These are phyloP conservation scores for Cystobasidium tubakii DNA, from an alignment of 768 basidiomycete genomes.

Conservation along the genomic window DNA sequence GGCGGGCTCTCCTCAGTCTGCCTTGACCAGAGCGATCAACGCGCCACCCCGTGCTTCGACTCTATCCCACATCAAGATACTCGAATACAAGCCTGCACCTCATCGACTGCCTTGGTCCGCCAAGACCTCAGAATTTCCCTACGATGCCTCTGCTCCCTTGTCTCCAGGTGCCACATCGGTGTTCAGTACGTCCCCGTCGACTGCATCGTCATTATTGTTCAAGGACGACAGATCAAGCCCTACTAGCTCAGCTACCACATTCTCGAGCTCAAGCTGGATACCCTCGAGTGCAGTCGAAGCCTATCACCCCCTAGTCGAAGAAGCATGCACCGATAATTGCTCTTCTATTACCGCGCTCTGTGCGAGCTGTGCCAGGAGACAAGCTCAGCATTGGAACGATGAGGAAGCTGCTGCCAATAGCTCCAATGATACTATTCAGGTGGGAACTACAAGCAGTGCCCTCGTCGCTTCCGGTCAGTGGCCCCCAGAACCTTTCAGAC, in stretches of 20 bases:
- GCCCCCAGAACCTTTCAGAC: constrained; percentile 38
- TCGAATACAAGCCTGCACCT: background rate
- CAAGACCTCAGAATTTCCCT: constrained; percentile 1
- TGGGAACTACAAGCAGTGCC: background rate
- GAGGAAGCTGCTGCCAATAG: background rate
- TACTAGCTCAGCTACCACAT: constrained; percentile 20
- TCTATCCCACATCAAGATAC: background rate
- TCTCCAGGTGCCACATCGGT: background rate
- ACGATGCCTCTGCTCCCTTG: background rate
- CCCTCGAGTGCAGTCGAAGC: background rate
- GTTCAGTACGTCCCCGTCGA: background rate
- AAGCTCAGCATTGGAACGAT: constrained; percentile 3
- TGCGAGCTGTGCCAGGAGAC: constrained; percentile 22
- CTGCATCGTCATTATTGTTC: constrained; percentile 15
- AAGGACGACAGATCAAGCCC: constrained; percentile 21
- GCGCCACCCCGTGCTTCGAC: background rate
- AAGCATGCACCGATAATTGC: constrained; percentile 33
- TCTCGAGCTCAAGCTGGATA: constrained; percentile 16
- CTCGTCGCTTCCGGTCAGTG: constrained; percentile 18
- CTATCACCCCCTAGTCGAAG: background rate
- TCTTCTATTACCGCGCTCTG: constrained; percentile 29
- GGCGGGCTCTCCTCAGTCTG: background rate
- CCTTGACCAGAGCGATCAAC: background rate
- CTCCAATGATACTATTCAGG: background rate
- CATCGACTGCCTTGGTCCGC: constrained; percentile 19